A percentile compares a stretch with the other conserved stretches of the same genome.
Evolutionary conservation across 805 yeast genomes (phyloP).

Genomic region (Ogataea zsoltii): DNA sequence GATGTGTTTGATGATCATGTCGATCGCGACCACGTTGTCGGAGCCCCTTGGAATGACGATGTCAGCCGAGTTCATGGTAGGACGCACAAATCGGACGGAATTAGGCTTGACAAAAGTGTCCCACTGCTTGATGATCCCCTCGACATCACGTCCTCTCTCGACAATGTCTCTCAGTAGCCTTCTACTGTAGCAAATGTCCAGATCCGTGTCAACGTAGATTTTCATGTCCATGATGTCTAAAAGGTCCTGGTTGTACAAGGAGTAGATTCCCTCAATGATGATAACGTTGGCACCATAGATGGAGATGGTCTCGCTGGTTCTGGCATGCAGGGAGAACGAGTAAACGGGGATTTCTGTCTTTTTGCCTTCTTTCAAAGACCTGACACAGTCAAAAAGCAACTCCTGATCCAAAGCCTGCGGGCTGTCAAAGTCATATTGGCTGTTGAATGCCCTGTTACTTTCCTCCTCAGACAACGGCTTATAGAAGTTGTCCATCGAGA

Average conservation of each 20-base stretch:
- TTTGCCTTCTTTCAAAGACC: slow-evolving; percentile 68
- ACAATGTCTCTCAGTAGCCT: slow-evolving; percentile 84
- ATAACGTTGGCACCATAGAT: slow-evolving; percentile 94
- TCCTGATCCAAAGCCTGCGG: slow-evolving; percentile 87
- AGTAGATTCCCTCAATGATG: slow-evolving; percentile 88
- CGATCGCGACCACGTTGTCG: slow-evolving; percentile 78
- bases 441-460: slow-evolving; percentile 58
- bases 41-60: slow-evolving; percentile 88
- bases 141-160: slow-evolving; percentile 80
- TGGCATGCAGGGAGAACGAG: slow-evolving; percentile 62
- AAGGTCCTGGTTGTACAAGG: slow-evolving; percentile 69
- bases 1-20: slow-evolving; percentile 77
- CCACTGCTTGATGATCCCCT: slow-evolving; percentile 88
- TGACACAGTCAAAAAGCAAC: slow-evolving; percentile 60
- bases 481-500: slow-evolving; percentile 91
- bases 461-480: slow-evolving; percentile 67
- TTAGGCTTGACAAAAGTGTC: slow-evolving; percentile 88
- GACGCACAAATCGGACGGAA: slow-evolving; percentile 71
- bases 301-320: slow-evolving; percentile 65
- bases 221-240: slow-evolving; percentile 79
- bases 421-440: slow-evolving; percentile 81
- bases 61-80: slow-evolving; percentile 80
- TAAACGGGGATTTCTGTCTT: slow-evolving; percentile 67
- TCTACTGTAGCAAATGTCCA: slow-evolving; percentile 89
- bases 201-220: slow-evolving; percentile 89